Percentiles rank a stretch among this genome's conserved stretches.
Evolutionary conservation across 768 basidiomycete species (phyloP).

Genomic region (Leccinum sublutescens): DNA sequence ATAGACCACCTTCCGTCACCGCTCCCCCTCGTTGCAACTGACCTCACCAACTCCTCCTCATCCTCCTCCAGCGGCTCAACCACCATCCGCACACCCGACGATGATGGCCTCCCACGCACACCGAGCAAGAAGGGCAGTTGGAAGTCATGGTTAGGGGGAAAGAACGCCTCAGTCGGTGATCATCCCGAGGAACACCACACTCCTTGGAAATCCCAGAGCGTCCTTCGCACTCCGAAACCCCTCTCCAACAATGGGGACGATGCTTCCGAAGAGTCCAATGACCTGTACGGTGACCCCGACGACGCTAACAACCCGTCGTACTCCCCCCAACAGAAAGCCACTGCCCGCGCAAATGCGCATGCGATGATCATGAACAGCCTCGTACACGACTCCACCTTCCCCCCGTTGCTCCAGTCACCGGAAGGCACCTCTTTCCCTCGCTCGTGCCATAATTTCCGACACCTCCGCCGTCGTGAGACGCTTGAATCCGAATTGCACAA

Average conservation of each 20-base stretch:
- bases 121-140: slow-evolving; percentile 48
- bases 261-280: slow-evolving; percentile 39
- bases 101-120: slow-evolving; percentile 41
- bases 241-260: slow-evolving; percentile 32
- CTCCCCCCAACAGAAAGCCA: slow-evolving; percentile 28
- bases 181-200: slow-evolving; percentile 24
- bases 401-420: slow-evolving; percentile 48
- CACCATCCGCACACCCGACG: slow-evolving; percentile 58
- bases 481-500: slow-evolving; percentile 50
- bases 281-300: slow-evolving; percentile 28
- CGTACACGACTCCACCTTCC: slow-evolving; percentile 35
- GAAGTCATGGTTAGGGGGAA: slow-evolving; percentile 55
- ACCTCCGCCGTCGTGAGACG: slow-evolving; percentile 38
- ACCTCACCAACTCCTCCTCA: slow-evolving; percentile 52
- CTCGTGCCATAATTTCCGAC: slow-evolving; percentile 46
- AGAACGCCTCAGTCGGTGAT: slow-evolving; percentile 30
- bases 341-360: slow-evolving; percentile 40
- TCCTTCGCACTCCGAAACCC: slow-evolving; percentile 22
- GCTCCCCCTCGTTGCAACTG: slow-evolving; percentile 23
- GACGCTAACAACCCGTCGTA: slow-evolving; percentile 13
- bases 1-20: slow-evolving; percentile 16
- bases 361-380: slow-evolving; percentile 49
- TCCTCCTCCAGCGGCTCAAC: slow-evolving; percentile 59
- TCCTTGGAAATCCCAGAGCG: slow-evolving; percentile 31
- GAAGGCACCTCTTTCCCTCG: slow-evolving; percentile 48